Evolutionary conservation across 768 basidiomycete species (phyloP).

Genomic region (Mycena metata): DNA sequence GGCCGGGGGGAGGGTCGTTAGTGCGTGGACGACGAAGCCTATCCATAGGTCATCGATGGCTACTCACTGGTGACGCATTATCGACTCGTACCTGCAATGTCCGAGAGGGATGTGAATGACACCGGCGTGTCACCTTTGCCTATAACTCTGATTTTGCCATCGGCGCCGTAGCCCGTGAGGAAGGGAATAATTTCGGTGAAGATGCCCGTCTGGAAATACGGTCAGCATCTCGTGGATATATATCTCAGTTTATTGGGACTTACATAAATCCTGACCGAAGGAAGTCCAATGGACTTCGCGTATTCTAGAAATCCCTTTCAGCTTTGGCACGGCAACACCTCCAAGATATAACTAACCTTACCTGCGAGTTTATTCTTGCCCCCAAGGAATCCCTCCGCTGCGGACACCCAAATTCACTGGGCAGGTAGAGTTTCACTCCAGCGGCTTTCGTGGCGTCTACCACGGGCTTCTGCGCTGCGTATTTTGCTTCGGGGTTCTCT

Average conservation of each 20-base stretch:
- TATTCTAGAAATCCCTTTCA: neutral
- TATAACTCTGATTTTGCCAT: neutral
- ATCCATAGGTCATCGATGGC: neutral
- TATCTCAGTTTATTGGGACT: neutral
- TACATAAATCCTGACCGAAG: neutral
- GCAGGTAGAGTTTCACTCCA: conserved; percentile 54
- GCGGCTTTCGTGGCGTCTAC: conserved; percentile 53
- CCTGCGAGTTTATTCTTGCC: conserved; percentile 49
- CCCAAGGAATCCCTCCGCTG: conserved; percentile 42
- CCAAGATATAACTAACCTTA: neutral
- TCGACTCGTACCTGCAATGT: neutral
- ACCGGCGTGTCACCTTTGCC: neutral
- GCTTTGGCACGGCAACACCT: neutral
- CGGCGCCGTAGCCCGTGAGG: neutral
- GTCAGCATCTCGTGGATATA: neutral
- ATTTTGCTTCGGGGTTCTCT: no score
- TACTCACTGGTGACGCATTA: neutral
- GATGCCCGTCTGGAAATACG: neutral
- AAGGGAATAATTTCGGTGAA: neutral
- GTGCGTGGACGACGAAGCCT: conserved; percentile 54
- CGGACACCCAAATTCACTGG: conserved; percentile 49
- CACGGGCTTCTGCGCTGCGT: neutral
- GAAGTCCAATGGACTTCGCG: neutral
- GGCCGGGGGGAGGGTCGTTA: conserved; percentile 46
- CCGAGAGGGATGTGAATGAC: neutral